These are phyloP conservation scores for Hirsutella rhossiliensis DNA, from an alignment of 2,329 filamentous ascomycete species.

Conservation along the genomic window DNA sequence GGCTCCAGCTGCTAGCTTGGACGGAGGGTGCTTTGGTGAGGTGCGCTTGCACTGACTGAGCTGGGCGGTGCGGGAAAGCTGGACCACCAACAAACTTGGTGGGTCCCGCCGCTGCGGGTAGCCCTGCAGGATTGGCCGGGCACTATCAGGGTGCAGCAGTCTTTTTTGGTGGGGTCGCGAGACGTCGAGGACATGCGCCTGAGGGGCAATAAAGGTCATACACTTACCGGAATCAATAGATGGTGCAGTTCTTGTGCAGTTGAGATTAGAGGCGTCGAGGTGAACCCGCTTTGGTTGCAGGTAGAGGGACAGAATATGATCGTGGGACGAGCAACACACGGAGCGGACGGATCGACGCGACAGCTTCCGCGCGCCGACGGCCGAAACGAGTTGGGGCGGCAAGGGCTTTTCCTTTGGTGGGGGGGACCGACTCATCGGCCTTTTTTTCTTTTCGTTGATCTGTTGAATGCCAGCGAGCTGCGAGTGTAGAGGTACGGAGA, in stretches of 20 bases:
- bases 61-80: conserved; percentile 1
- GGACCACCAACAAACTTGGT: conserved; percentile 11
- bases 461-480: conserved; percentile 6
- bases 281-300: too few relatives aligned
- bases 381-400: conserved; percentile 8
- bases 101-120: conserved; percentile 3
- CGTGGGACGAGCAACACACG: background rate
- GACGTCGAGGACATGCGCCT: too few relatives aligned
- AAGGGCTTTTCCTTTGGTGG: conserved; percentile 4
- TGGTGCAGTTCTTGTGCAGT: too few relatives aligned
- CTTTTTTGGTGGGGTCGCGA: too few relatives aligned
- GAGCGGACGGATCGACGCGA: background rate
- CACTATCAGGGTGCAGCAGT: conserved; percentile 1
- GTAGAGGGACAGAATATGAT: background rate
- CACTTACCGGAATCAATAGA: too few relatives aligned
- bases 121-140: conserved; percentile 3
- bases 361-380: conserved; percentile 1
- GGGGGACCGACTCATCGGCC: background rate
- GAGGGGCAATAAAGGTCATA: too few relatives aligned
- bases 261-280: too few relatives aligned
- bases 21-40: background rate
- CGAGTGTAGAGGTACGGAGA: background rate
- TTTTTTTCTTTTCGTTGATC: conserved; percentile 3
- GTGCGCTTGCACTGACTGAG: conserved; percentile 4
- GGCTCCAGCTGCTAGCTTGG: background rate